A percentile compares a stretch with the other conserved stretches of the same genome.
phyloP scores from a whole-genome alignment of 495 filamentous ascomycete genomes.

The Trichoderma erinaceum region DNA sequence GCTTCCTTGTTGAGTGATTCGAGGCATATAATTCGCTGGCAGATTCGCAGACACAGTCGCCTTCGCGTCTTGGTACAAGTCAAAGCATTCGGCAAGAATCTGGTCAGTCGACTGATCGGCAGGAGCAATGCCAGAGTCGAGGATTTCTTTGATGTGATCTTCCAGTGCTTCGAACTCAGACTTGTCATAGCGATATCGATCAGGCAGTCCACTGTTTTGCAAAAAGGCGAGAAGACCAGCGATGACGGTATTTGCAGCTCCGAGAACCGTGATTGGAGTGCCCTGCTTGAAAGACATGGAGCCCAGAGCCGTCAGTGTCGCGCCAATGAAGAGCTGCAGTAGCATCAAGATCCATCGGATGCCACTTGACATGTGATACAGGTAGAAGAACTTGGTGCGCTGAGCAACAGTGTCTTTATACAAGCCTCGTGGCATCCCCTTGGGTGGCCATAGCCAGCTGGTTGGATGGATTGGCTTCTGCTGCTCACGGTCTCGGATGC shows the following conservation, averaged over 20 bases:
- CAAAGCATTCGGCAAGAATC: conserved; percentile 34
- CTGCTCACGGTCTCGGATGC: conserved; percentile 39
- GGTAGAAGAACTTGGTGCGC: conserved; percentile 34
- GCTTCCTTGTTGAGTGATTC: not conserved
- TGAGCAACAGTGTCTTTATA: conserved; percentile 38
- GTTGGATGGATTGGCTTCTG: conserved; percentile 36
- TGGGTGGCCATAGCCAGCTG: conserved; percentile 38
- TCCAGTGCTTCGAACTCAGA: conserved; percentile 40
- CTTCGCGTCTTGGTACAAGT: conserved; percentile 34
- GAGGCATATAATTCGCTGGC: conserved; percentile 32
- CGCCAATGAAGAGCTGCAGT: conserved; percentile 38
- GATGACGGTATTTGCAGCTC: conserved; percentile 42
- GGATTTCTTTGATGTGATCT: conserved; percentile 40
- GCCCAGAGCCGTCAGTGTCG: conserved; percentile 40
- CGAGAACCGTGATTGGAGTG: conserved; percentile 38
- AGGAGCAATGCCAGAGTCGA: conserved; percentile 40
- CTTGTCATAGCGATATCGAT: conserved; percentile 40
- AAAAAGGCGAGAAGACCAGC: conserved; percentile 44
- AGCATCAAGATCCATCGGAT: conserved; percentile 39
- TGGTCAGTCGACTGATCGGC: conserved; percentile 33
- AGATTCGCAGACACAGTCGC: conserved; percentile 38
- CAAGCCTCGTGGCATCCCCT: conserved; percentile 38
- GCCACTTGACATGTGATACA: conserved; percentile 29
- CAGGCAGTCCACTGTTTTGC: conserved; percentile 47
- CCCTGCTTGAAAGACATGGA: conserved; percentile 25